Base-by-base conservation (phyloP, 2,329 filamentous ascomycete species). In the Cladosporium sp. region DNA sequence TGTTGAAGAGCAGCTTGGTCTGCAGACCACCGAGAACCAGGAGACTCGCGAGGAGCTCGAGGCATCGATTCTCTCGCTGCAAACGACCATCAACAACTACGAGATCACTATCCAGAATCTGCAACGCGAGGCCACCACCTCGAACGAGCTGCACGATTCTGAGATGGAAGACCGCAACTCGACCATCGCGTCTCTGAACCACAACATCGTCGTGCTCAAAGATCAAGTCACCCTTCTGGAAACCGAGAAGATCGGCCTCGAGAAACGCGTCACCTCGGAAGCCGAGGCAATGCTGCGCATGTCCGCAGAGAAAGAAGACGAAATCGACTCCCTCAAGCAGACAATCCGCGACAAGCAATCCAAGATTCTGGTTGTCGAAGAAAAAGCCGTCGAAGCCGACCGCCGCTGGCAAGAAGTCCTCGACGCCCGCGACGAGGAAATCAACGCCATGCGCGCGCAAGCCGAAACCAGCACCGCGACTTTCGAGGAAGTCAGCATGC, bases 361-460 rank as follows among this genome's bases (percentile, higher is more conserved):
- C 30, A 65, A 66, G 53, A 67, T 67, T 19, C 50, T 60, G 11
- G 49, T 57, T 27, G 58, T 67, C 11, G 60, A 62, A 43, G 52
- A 59, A 43, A 66, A 66, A 43, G 62, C 63, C 8, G 40, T 54
- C 9, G 56, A 63, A 33, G 67, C 70, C 40, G 72, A 74, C 50
- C 62, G 61, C 3, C 65, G 67, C 20, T 68, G 72, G 55, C 67
- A 67, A 50, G 68, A 71, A 45, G 61, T 70, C 9, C 60, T 72
- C 16, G 60, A 62, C 11, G 65, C 64, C 9, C 64, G 67, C 32
- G 66, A 71, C 39, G 58, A 60, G 40, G 65, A 70, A 39, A 69
- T 73, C 48, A 62, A 63, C 13, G 51, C 57, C n/a, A 62, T 73
- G 48, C 53, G 52, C 15, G 43, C 50, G 13, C 49, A 55, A 35